A percentile compares a stretch with the other conserved stretches of the same genome.
Conservation (phyloP, 371 early-diverging fungal genomes). For the Nematocida parisii region DNA sequence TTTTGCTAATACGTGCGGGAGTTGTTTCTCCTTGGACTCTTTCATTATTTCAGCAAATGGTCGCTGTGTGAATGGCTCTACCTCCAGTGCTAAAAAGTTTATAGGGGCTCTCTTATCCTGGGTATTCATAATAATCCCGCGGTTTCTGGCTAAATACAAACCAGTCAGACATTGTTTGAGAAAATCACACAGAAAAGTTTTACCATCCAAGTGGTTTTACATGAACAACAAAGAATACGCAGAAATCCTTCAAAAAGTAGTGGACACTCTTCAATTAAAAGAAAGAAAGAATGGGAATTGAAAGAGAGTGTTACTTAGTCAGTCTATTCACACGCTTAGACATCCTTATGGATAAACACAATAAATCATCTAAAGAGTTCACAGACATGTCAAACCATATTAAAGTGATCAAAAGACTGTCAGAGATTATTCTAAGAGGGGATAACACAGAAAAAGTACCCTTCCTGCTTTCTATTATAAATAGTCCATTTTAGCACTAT, state of each 20-base stretch:
- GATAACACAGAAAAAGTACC: neutral
- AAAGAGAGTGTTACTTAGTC: slow-evolving; percentile 30
- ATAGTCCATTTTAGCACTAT: neutral
- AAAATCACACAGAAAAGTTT: neutral
- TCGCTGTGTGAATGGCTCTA: slow-evolving; percentile 70
- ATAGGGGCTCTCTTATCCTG: neutral
- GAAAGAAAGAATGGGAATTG: slow-evolving; percentile 16
- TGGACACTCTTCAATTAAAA: slow-evolving; percentile 5
- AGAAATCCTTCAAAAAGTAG: slow-evolving; percentile 6
- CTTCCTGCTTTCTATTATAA: neutral
- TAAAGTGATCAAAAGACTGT: neutral
- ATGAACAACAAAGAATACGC: neutral
- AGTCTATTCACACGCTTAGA: slow-evolving; percentile 3
- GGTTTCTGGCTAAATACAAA: too few relatives aligned
- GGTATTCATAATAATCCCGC: neutral
- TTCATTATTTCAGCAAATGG: slow-evolving; percentile 67
- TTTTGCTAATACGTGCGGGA: slow-evolving; percentile 38
- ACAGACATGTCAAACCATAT: neutral
- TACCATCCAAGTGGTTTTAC: neutral
- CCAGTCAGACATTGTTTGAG: slow-evolving; percentile 15
- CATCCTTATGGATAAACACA: neutral
- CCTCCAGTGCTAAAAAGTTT: neutral
- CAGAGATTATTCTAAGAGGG: neutral
- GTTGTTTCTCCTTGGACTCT: slow-evolving; percentile 55
- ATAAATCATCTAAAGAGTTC: neutral